A percentile compares a stretch with the other conserved stretches of the same genome.
Conservation (phyloP, 176 grass and related monocot species). For the Carex kokanica region DNA sequence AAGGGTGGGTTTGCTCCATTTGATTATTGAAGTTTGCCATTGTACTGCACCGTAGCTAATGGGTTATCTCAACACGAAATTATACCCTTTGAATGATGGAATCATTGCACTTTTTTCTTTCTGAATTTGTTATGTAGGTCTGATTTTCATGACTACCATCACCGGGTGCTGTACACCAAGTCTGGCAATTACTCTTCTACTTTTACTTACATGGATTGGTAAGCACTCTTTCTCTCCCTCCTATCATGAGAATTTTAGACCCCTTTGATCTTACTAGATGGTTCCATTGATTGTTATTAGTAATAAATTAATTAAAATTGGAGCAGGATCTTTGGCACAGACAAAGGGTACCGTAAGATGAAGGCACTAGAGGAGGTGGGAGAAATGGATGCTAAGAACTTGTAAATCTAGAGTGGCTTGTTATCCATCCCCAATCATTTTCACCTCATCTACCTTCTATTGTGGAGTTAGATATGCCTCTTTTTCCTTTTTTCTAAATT, state of each 20-base stretch:
- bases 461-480: slow-evolving; percentile 8
- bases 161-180: slow-evolving; percentile 88
- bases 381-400: slow-evolving; percentile 34
- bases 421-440: not conserved
- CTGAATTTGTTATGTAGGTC: slow-evolving; percentile 40
- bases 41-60: not conserved
- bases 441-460: slow-evolving; percentile 4
- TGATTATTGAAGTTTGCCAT: not conserved
- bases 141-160: slow-evolving; percentile 84
- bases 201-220: slow-evolving; percentile 98
- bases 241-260: not conserved
- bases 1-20: not conserved
- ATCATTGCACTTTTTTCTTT: not conserved
- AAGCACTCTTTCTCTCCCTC: slow-evolving; percentile 8
- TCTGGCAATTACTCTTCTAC: slow-evolving; percentile 85
- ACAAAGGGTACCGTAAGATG: slow-evolving; percentile 65
- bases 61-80: not conserved
- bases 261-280: not conserved
- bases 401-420: slow-evolving; percentile 32
- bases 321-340: slow-evolving; percentile 73
- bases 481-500: too few species aligned
- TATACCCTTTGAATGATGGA: not conserved
- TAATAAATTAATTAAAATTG: not conserved
- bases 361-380: slow-evolving; percentile 45
- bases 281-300: not conserved